phyloP scores from a whole-genome alignment of 805 yeast genomes.

The Cyberlindnera suaveolens region DNA sequence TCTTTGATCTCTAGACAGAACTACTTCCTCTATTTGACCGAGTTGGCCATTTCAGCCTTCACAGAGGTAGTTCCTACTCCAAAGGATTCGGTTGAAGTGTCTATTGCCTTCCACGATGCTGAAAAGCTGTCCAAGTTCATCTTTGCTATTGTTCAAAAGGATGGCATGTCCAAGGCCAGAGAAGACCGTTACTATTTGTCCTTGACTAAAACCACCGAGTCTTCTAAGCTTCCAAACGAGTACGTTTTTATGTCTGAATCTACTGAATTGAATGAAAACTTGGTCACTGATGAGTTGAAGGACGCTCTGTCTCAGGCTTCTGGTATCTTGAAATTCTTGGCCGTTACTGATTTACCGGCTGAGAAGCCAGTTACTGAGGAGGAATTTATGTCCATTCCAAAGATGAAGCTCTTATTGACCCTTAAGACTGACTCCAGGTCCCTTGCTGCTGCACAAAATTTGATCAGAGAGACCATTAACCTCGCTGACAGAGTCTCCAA shows the following conservation, averaged over 20 bases:
- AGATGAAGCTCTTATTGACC: constrained; percentile 48
- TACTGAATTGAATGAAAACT: constrained; percentile 67
- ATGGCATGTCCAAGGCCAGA: constrained; percentile 72
- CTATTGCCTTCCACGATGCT: constrained; percentile 46
- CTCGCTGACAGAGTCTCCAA: constrained; percentile 48
- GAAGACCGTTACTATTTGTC: constrained; percentile 75
- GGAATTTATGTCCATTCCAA: constrained; percentile 46
- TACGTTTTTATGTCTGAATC: constrained; percentile 88
- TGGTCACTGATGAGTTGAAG: constrained; percentile 44
- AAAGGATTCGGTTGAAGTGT: constrained; percentile 55
- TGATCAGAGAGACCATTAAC: constrained; percentile 51
- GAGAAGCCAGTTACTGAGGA: constrained; percentile 57
- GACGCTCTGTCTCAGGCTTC: constrained; percentile 38
- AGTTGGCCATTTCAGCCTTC: constrained; percentile 51
- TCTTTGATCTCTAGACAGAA: constrained; percentile 77
- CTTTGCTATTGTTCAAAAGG: constrained; percentile 80
- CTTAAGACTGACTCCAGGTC: constrained; percentile 47
- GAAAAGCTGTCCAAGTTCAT: constrained; percentile 46
- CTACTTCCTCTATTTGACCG: constrained; percentile 58
- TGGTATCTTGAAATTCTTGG: constrained; percentile 53
- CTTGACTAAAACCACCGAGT: constrained; percentile 76
- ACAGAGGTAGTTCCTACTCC: constrained; percentile 50
- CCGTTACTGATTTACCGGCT: constrained; percentile 80
- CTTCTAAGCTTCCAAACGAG: constrained; percentile 59
- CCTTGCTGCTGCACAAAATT: constrained; percentile 38